Base-by-base conservation (phyloP, 495 filamentous ascomycete genomes). In the Endocarpon pusillum region DNA sequence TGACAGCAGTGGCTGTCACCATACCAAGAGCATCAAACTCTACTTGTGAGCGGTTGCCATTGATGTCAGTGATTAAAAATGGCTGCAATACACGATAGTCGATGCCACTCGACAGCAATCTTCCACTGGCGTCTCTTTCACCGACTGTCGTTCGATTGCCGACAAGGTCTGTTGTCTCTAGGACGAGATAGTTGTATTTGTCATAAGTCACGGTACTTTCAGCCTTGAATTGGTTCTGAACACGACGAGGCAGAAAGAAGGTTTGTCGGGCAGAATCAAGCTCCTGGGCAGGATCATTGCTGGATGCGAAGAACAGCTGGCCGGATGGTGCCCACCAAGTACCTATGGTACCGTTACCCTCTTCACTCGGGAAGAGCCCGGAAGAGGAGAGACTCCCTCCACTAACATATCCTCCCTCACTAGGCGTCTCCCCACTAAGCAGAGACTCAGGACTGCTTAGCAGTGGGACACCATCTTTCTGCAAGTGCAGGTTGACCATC, bases 301-400 rank as follows among this genome's bases (percentile, higher is more conserved):
- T 5, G 5, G 27, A 1, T 12, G 26, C n/a, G 0, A 37, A 44
- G n/a, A 38, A 37, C 10, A 21, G 23, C 4, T 8, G 23, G 21
- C 19, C 40, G 21, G 44, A 40, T 2, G 45, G 41, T 14, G 39
- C 25, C 41, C 45, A 48, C 41, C 35, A 40, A 17, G 40, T 35
- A 9, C 26, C 32, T 9, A n/a, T 42, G 16, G n/a, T n/a, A n/a
- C n/a, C n/a, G n/a, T n/a, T n/a, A n/a, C n/a, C n/a, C n/a, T n/a
- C n/a, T n/a, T n/a, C n/a, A n/a, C n/a, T n/a, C n/a, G n/a, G n/a
- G n/a, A n/a, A n/a, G n/a, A n/a, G n/a, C n/a, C n/a, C n/a, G n/a
- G n/a, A n/a, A n/a, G n/a, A n/a, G n/a, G n/a, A n/a, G n/a, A n/a
- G n/a, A n/a, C n/a, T n/a, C n/a, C n/a, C n/a, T n/a, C n/a, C n/a